Evolutionary conservation across 495 filamentous ascomycete species (phyloP).

Genomic region (Aspergillus heteromorphus): DNA sequence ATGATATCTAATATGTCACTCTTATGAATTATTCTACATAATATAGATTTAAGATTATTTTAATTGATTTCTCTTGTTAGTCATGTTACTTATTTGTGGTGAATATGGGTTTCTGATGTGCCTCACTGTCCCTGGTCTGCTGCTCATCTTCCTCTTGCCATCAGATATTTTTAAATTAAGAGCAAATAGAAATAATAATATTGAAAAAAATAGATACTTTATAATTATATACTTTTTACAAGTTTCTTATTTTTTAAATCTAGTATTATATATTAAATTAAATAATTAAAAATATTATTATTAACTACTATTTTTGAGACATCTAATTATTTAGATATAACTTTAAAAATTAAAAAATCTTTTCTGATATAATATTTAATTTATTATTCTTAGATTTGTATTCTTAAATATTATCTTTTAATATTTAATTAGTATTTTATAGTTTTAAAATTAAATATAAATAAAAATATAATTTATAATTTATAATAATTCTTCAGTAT

Average conservation of each 20-base stretch:
- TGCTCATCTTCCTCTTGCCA: too few relatives aligned
- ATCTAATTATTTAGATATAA: neutral
- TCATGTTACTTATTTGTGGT: neutral
- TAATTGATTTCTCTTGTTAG: neutral
- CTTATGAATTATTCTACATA: neutral
- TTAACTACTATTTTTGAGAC: too few relatives aligned
- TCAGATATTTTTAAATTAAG: too few relatives aligned
- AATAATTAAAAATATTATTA: too few relatives aligned
- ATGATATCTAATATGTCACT: neutral
- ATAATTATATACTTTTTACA: neutral
- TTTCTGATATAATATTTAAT: neutral
- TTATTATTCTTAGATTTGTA: neutral
- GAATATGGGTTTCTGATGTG: neutral
- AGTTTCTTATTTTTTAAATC: neutral
- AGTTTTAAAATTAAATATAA: conserved; percentile 1
- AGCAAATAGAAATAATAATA: too few relatives aligned
- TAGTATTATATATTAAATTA: neutral
- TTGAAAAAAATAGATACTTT: neutral
- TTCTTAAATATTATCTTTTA: neutral
- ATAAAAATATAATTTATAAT: conserved; percentile 1
- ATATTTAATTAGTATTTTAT: too few relatives aligned
- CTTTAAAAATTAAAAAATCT: neutral
- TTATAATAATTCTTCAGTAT: neutral
- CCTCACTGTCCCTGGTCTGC: neutral
- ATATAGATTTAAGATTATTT: neutral